Conservation (phyloP, 495 filamentous ascomycete genomes). For the Trichoderma virens region DNA sequence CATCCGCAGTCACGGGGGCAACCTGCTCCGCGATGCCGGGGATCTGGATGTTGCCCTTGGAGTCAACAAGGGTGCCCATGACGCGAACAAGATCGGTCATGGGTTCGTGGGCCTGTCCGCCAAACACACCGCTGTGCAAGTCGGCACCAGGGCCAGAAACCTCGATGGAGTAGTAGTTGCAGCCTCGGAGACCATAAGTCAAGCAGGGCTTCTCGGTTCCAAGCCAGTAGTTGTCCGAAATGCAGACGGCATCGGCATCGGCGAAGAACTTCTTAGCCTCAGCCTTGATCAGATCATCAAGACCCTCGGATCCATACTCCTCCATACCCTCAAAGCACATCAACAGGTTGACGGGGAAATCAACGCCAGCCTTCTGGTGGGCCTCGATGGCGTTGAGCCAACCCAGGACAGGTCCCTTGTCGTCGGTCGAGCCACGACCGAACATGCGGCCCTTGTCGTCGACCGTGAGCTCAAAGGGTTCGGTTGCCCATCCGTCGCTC, state of each 20-base stretch:
- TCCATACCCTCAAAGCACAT: constrained; percentile 99
- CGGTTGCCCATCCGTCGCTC: constrained; percentile 93
- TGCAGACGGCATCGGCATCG: constrained; percentile 93
- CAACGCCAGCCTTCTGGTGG: constrained; percentile 86
- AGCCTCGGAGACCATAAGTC: constrained; percentile 95
- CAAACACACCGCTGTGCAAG: constrained; percentile 93
- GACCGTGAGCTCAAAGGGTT: constrained; percentile 86
- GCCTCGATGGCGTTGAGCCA: constrained; percentile 98
- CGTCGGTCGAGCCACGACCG: constrained; percentile 91
- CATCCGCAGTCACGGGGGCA: constrained; percentile 75
- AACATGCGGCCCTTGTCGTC: constrained; percentile 90
- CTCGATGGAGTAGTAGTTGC: constrained; percentile 90
- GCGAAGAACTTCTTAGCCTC: constrained; percentile 90
- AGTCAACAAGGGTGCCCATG: constrained; percentile 74
- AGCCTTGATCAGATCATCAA: constrained; percentile 85
- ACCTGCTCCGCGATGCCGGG: constrained; percentile 87
- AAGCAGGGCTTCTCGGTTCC: constrained; percentile 96
- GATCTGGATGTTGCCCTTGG: constrained; percentile 82
- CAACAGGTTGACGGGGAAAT: constrained; percentile 93
- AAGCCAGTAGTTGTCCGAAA: constrained; percentile 99
- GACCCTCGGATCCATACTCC: constrained; percentile 93
- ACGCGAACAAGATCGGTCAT: constrained; percentile 92
- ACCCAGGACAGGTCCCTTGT: constrained; percentile 95
- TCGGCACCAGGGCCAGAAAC: constrained; percentile 86
- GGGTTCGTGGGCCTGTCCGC: constrained; percentile 89